These are phyloP conservation scores for Neurospora terricola DNA, from an alignment of 495 filamentous ascomycete genomes.

Conservation along the genomic window DNA sequence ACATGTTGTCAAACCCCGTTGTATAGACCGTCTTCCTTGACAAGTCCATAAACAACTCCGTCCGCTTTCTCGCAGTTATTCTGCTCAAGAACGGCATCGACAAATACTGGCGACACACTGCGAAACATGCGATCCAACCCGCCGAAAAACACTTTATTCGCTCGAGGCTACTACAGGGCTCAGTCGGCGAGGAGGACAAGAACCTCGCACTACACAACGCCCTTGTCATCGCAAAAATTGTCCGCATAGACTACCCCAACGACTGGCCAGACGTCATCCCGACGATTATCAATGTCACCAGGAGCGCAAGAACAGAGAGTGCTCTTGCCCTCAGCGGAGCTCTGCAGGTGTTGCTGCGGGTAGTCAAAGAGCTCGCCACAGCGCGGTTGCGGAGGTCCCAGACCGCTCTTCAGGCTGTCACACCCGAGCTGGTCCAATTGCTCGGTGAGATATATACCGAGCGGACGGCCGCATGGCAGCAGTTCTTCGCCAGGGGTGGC, in stretches of 20 bases:
- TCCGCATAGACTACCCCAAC: constrained; percentile 76
- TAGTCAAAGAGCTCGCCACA: constrained; percentile 82
- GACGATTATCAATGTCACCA: constrained; percentile 50
- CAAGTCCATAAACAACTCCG: constrained; percentile 57
- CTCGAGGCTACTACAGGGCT: constrained; percentile 57
- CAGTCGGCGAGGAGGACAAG: constrained; percentile 60
- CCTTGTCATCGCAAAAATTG: constrained; percentile 75
- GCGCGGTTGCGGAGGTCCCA: constrained; percentile 62
- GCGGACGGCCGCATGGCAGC: constrained; percentile 61
- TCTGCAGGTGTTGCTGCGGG: constrained; percentile 67
- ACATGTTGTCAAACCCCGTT: background rate
- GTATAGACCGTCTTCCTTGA: constrained; percentile 67
- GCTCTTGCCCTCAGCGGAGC: constrained; percentile 53
- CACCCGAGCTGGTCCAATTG: constrained; percentile 71
- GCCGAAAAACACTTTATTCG: constrained; percentile 70
- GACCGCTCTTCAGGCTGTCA: constrained; percentile 58
- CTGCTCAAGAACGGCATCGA: constrained; percentile 94
- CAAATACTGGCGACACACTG: constrained; percentile 76
- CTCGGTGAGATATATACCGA: constrained; percentile 68
- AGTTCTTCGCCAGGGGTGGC: constrained; percentile 37
- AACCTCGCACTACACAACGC: constrained; percentile 78
- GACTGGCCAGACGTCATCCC: constrained; percentile 64
- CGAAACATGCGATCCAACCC: constrained; percentile 58
- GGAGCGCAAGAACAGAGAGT: constrained; percentile 32
- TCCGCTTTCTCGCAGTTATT: constrained; percentile 83